phyloP scores from a whole-genome alignment of 2,329 filamentous ascomycete species.

The Botrytis sinoallii region DNA sequence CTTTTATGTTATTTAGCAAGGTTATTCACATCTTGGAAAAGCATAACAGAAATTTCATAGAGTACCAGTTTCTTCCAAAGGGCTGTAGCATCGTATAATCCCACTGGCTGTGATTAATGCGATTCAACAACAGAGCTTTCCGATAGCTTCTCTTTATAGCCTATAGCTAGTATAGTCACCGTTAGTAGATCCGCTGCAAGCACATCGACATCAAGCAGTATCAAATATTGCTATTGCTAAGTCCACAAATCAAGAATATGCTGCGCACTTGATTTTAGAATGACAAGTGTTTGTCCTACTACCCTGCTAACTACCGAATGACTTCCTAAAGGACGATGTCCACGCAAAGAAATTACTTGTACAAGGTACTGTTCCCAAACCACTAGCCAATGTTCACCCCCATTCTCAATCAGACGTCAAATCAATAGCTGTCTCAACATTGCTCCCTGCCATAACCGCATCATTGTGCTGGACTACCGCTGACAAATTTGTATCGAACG shows the following conservation, averaged over 20 bases:
- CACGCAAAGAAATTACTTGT: not conserved
- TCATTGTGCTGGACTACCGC: not conserved
- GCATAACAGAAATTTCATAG: not conserved
- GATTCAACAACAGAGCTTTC: not conserved
- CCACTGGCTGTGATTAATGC: not conserved
- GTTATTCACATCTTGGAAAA: not conserved
- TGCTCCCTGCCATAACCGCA: not conserved
- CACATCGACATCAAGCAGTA: not conserved
- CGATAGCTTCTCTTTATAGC: fast-evolving
- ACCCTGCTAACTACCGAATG: not conserved
- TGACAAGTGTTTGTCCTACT: not conserved
- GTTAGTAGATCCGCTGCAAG: not conserved
- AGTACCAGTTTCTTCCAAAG: not conserved
- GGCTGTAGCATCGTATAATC: not conserved
- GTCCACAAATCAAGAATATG: not conserved
- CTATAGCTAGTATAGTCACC: not conserved
- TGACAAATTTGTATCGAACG: not conserved
- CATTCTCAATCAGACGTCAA: not conserved
- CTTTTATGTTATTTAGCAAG: not conserved
- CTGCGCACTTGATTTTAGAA: not conserved
- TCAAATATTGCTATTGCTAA: not conserved
- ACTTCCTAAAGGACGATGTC: not conserved
- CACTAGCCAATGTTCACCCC: not conserved
- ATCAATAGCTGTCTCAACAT: not conserved
- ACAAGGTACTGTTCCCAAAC: not conserved